phyloP scores from a whole-genome alignment of 2,329 filamentous ascomycete species.

The Fusarium globosum region DNA sequence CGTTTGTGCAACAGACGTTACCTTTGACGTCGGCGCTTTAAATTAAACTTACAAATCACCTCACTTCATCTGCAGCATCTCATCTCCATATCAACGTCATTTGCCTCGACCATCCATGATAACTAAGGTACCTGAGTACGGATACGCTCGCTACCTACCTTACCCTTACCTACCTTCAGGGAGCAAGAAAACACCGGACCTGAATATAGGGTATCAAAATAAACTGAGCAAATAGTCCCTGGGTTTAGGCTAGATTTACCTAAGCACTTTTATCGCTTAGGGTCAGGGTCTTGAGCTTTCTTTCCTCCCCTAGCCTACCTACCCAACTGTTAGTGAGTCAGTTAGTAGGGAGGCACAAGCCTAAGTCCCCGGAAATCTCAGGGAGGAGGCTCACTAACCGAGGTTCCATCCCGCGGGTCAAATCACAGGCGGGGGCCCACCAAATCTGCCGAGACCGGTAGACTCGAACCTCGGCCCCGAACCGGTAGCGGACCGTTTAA shows the following conservation, averaged over 20 bases:
- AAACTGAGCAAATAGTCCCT: too few relatives aligned
- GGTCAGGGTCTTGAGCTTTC: too few relatives aligned
- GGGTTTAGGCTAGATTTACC: too few relatives aligned
- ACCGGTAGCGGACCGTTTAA: constrained; percentile 36
- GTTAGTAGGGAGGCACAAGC: background rate
- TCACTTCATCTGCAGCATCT: too few relatives aligned
- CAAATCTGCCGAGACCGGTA: constrained; percentile 45
- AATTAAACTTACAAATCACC: too few relatives aligned
- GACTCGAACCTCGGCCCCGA: constrained; percentile 41
- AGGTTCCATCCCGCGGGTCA: constrained; percentile 38
- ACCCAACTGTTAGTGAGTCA: background rate
- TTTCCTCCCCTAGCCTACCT: background rate
- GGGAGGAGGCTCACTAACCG: constrained; percentile 39
- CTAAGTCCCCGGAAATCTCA: background rate
- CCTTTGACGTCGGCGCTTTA: background rate
- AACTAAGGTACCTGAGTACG: too few relatives aligned
- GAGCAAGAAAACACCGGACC: too few relatives aligned
- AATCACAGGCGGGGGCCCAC: constrained; percentile 38
- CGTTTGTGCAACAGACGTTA: background rate
- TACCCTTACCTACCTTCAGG: too few relatives aligned
- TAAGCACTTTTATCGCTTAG: too few relatives aligned
- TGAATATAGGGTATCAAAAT: too few relatives aligned
- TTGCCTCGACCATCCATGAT: background rate
- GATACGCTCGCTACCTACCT: too few relatives aligned
- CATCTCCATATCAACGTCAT: background rate